phyloP scores from a whole-genome alignment of 495 filamentous ascomycete genomes.

The Clohesyomyces aquaticus region DNA sequence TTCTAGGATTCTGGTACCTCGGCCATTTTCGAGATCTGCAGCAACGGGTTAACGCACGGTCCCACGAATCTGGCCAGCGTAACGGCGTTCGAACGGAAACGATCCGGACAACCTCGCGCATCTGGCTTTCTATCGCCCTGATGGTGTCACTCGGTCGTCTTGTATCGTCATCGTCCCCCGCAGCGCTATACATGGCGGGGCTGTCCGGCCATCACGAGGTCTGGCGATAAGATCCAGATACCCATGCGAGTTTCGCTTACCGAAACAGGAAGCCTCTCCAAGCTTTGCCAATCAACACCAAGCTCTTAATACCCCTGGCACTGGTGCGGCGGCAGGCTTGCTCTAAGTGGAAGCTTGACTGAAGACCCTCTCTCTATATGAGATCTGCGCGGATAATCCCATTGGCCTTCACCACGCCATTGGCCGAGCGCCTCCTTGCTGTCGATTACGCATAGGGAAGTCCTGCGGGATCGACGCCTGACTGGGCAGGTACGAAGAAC shows the following conservation, averaged over 20 bases:
- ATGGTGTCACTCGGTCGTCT: too few relatives aligned
- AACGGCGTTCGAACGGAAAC: too few relatives aligned
- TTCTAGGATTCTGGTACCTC: too few relatives aligned
- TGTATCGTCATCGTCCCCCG: too few relatives aligned
- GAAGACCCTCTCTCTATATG: not conserved
- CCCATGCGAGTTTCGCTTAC: not conserved
- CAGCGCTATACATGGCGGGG: too few relatives aligned
- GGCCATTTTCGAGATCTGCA: too few relatives aligned
- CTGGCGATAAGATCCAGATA: slow-evolving; percentile 2
- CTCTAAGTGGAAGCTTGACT: slow-evolving; percentile 8
- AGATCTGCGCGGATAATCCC: not conserved
- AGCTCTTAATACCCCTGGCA: slow-evolving; percentile 1
- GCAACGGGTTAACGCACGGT: too few relatives aligned
- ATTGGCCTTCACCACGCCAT: not conserved
- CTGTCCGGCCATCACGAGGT: too few relatives aligned
- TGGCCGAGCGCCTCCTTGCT: not conserved
- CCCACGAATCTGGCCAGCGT: too few relatives aligned
- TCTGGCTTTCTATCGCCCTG: too few relatives aligned
- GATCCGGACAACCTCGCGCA: too few relatives aligned
- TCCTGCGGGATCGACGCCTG: not conserved
- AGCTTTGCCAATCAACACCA: not conserved
- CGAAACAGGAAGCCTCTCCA: slow-evolving; percentile 9
- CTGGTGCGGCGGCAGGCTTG: not conserved
- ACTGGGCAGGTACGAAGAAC: slow-evolving; percentile 8
- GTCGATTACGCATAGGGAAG: not conserved